Evolutionary conservation across 805 yeast genomes (phyloP).

Genomic region (Monosporozyma siamensis): DNA sequence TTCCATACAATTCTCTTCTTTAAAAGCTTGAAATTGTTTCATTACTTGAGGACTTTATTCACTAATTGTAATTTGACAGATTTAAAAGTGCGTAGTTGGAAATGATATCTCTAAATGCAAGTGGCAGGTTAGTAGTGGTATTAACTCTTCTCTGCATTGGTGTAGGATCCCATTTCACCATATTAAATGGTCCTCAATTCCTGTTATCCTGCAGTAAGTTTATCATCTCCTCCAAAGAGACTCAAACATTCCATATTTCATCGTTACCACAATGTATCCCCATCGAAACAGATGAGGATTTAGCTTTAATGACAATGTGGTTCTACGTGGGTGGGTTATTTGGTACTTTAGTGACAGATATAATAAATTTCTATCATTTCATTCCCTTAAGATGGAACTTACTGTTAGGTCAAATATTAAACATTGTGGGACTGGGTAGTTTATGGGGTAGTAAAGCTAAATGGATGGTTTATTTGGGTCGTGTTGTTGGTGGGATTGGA

Average conservation of each 20-base stretch:
- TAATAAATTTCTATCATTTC: conserved; percentile 2
- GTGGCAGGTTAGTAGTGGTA: not conserved
- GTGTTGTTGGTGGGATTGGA: conserved; percentile 66
- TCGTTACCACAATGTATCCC: conserved; percentile 45
- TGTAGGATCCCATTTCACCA: conserved; percentile 69
- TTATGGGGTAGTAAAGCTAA: not conserved
- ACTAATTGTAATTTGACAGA: too few species aligned
- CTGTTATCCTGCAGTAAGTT: conserved; percentile 42
- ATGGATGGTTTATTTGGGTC: conserved; percentile 33
- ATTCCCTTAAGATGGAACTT: not conserved
- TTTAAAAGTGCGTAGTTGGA: too few species aligned
- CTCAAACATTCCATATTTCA: conserved; percentile 27
- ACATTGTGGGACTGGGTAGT: not conserved
- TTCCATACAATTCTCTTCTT: too few species aligned
- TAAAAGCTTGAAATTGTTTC: not conserved
- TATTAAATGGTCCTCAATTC: conserved; percentile 28
- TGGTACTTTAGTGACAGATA: conserved; percentile 39
- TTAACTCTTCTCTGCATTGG: not conserved
- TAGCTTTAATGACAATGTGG: conserved; percentile 53
- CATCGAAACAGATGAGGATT: conserved; percentile 54
- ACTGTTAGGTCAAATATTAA: not conserved
- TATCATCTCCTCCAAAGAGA: not conserved
- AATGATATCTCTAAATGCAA: not conserved
- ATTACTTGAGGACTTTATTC: not conserved
- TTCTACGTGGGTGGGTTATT: conserved; percentile 78